phyloP scores from a whole-genome alignment of 495 filamentous ascomycete genomes.

The Neurospora sp. region DNA sequence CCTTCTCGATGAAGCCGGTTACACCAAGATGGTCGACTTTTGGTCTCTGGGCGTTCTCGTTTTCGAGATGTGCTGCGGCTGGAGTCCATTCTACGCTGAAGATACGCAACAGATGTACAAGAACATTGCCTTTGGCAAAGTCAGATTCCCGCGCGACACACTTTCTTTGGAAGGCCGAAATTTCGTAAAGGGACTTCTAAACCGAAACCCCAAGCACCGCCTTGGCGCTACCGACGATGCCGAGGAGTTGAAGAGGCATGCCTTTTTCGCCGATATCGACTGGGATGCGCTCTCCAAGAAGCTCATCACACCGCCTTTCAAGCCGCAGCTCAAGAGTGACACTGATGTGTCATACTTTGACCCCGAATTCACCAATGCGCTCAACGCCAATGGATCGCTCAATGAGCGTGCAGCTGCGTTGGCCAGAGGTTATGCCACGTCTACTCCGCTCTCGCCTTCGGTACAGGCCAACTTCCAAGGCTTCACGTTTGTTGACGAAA shows the following conservation, averaged over 20 bases:
- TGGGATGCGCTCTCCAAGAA: slow-evolving; percentile 82
- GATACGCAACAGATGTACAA: slow-evolving; percentile 99
- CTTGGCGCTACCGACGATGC: slow-evolving; percentile 86
- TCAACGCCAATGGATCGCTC: slow-evolving; percentile 71
- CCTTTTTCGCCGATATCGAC: slow-evolving; percentile 90
- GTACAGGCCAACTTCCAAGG: slow-evolving; percentile 98
- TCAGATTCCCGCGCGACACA: slow-evolving; percentile 90
- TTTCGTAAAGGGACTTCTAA: slow-evolving; percentile 94
- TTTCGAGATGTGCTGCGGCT: slow-evolving; percentile 99
- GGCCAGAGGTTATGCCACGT: slow-evolving; percentile 64
- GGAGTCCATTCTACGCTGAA: slow-evolving; percentile 98
- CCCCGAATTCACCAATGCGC: slow-evolving; percentile 93
- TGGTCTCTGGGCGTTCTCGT: slow-evolving; percentile 97
- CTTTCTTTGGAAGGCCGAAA: slow-evolving; percentile 89
- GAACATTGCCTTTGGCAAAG: slow-evolving; percentile 98
- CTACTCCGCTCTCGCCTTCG: slow-evolving; percentile 82
- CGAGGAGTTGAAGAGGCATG: slow-evolving; percentile 86
- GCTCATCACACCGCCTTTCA: slow-evolving; percentile 93
- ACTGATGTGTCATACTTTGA: slow-evolving; percentile 97
- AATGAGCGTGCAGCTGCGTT: slow-evolving; percentile 83
- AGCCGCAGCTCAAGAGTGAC: slow-evolving; percentile 89
- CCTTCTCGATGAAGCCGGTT: slow-evolving; percentile 89
- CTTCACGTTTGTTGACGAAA: slow-evolving; percentile 98
- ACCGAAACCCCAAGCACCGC: slow-evolving; percentile 92
- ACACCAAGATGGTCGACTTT: slow-evolving; percentile 99